phyloP scores from a whole-genome alignment of 148 eudicot genomes.

The Cornus suecica region DNA sequence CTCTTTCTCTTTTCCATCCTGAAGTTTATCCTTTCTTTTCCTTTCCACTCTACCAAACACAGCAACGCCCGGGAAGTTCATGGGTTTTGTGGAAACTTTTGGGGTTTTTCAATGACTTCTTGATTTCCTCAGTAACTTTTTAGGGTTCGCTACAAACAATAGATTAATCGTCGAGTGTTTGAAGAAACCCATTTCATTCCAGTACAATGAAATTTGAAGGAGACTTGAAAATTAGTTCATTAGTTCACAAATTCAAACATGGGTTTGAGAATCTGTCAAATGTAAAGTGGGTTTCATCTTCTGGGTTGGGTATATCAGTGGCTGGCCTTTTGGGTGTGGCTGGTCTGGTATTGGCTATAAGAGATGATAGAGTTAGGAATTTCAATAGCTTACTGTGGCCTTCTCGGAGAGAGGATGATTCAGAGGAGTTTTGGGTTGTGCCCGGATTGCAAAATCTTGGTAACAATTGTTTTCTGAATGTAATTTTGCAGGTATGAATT shows the following conservation, averaged over 20 bases:
- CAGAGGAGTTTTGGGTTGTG: conserved; percentile 35
- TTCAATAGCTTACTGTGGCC: conserved; percentile 27
- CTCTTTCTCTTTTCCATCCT: too few relatives aligned
- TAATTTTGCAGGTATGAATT: conserved; percentile 73
- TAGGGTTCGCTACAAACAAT: too few relatives aligned
- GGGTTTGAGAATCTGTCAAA: conserved; percentile 35
- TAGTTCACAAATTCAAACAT: conserved; percentile 36
- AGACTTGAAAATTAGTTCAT: conserved; percentile 33
- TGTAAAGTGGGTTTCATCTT: conserved; percentile 43
- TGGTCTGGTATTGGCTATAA: conserved; percentile 45
- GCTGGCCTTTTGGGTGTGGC: conserved; percentile 54
- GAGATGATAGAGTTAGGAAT: conserved; percentile 36
- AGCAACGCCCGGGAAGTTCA: too few relatives aligned
- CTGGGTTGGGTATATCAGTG: conserved; percentile 46
- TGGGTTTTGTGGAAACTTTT: background rate
- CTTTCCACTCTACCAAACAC: too few relatives aligned
- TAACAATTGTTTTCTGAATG: conserved; percentile 92
- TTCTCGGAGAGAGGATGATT: conserved; percentile 17
- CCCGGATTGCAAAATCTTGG: conserved; percentile 92
- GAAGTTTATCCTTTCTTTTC: too few relatives aligned
- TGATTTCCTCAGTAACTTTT: background rate
- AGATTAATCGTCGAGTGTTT: background rate
- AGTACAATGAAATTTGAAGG: conserved; percentile 48
- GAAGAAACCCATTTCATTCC: background rate
- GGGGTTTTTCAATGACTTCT: background rate